Conservation (phyloP, 306 rosid genomes). For the Hippophae gyantsensis region DNA sequence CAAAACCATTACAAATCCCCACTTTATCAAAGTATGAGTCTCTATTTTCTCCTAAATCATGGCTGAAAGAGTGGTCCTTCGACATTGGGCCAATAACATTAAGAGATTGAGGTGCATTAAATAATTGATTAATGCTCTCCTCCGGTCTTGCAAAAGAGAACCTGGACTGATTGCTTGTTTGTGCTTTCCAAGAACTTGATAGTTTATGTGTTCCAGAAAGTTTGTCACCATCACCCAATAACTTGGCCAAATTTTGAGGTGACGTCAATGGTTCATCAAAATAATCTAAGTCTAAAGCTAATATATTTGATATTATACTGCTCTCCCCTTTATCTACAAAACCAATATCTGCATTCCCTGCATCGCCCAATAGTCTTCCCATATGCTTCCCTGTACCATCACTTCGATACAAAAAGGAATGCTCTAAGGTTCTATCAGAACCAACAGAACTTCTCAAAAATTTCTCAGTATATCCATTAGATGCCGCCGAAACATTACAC, state of each 20-base stretch:
- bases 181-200: constrained; percentile 64
- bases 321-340: constrained; percentile 66
- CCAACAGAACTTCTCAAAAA: constrained; percentile 35
- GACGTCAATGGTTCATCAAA: constrained; percentile 63
- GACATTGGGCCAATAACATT: constrained; percentile 34
- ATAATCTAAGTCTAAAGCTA: constrained; percentile 60
- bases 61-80: constrained; percentile 35
- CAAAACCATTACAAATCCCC: constrained; percentile 45
- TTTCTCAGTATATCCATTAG: constrained; percentile 45
- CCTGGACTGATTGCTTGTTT: constrained; percentile 65
- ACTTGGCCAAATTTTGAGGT: constrained; percentile 48
- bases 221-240: constrained; percentile 48
- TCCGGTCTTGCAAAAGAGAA: constrained; percentile 89
- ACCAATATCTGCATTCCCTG: constrained; percentile 30
- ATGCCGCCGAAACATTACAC: constrained; percentile 24
- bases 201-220: constrained; percentile 34
- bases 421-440: constrained; percentile 26
- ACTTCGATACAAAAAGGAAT: constrained; percentile 32
- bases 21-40: constrained; percentile 37
- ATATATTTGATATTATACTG: constrained; percentile 83
- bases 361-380: constrained; percentile 38
- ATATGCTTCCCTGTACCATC: constrained; percentile 33
- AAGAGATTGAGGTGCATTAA: constrained; percentile 41
- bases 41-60: constrained; percentile 40
- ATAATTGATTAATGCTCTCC: constrained; percentile 41